Percentiles rank a stretch among this genome's conserved stretches.
Evolutionary conservation across 768 basidiomycete species (phyloP).

Genomic region (Russula griseocarnosa): DNA sequence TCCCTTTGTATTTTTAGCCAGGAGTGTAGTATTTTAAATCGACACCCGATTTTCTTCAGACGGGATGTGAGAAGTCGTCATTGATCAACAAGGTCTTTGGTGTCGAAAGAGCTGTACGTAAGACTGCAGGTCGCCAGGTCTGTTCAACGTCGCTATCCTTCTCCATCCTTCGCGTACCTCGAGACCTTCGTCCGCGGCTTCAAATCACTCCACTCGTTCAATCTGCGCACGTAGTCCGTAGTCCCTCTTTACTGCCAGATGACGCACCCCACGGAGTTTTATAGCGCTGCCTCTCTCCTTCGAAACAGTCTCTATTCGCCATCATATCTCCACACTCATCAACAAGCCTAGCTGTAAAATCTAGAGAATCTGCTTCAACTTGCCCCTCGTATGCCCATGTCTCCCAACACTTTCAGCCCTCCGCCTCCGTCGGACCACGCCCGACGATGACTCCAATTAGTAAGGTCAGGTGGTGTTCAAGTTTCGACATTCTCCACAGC

Average conservation of each 20-base stretch:
- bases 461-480: slow-evolving; percentile 59
- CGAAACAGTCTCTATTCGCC: slow-evolving; percentile 62
- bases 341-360: slow-evolving; percentile 70
- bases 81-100: too few species aligned
- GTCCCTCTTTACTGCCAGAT: slow-evolving; percentile 25
- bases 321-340: slow-evolving; percentile 79
- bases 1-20: too few species aligned
- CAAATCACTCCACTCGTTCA: slow-evolving; percentile 17
- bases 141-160: slow-evolving; percentile 1
- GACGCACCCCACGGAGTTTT: not conserved
- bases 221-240: slow-evolving; percentile 17
- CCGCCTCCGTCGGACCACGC: slow-evolving; percentile 38
- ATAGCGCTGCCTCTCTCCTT: too few species aligned
- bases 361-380: slow-evolving; percentile 67
- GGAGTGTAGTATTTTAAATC: too few species aligned
- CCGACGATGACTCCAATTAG: slow-evolving; percentile 22
- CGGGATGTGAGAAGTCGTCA: too few species aligned
- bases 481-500: slow-evolving; percentile 65
- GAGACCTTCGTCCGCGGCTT: slow-evolving; percentile 22
- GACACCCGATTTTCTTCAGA: too few species aligned
- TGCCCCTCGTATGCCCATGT: slow-evolving; percentile 64
- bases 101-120: too few species aligned
- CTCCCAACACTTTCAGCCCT: slow-evolving; percentile 37
- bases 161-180: slow-evolving; percentile 10
- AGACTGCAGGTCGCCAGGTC: too few species aligned